Base-by-base conservation (phyloP, 208 protist genomes). In the Crithidia brevicula region DNA sequence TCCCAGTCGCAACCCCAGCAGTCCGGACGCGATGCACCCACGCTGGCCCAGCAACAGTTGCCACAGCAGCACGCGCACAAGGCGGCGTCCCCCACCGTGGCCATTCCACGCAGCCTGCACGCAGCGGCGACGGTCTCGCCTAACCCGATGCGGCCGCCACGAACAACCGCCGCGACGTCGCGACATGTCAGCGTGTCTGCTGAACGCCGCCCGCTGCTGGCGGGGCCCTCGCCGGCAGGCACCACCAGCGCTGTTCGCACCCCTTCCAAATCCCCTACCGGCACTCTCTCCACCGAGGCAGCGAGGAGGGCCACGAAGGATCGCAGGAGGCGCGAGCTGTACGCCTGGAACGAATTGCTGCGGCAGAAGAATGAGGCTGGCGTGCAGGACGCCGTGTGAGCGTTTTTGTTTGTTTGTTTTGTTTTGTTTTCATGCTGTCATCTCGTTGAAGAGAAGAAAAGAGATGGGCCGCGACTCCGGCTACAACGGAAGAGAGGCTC, bases 261-360 rank as follows among this genome's bases (percentile, higher is more conserved):
- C 10, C 22, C 20, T 11, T 54, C 73, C 11, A 53, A 66, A 46
- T 73, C 66, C 5, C 60, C 62, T 6, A 47, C 34, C 11, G 43
- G 60, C 1, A 67, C 60, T 0, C 28, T 59, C 25, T 47, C 51
- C 15, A 22, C 52, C 1, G 69, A 74, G 52, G 28, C 49, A 15
- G 52, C 61, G 45, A 64, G 38, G 57, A 42, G 46, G 22, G 38
- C 42, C 2, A 16, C 80, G n/a, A 89, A 76, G 54, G 86, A 88
- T 23, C 84, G 77, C 40, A 79, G 84, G 3, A 67, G 89, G 18
- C 79, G 86, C 13, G 86, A 95, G 63, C 52, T 95, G 16, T 95
- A 95, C 63, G 89, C 86, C 25, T 95, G 89, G 86, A 95, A 95
- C 58, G 77, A 82, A 45, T 40, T 77, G 43, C 57, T 88, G 65